A percentile compares a stretch with the other conserved stretches of the same genome.
Evolutionary conservation across 2,329 filamentous ascomycete species (phyloP).

Genomic region (Colletotrichum sp.): DNA sequence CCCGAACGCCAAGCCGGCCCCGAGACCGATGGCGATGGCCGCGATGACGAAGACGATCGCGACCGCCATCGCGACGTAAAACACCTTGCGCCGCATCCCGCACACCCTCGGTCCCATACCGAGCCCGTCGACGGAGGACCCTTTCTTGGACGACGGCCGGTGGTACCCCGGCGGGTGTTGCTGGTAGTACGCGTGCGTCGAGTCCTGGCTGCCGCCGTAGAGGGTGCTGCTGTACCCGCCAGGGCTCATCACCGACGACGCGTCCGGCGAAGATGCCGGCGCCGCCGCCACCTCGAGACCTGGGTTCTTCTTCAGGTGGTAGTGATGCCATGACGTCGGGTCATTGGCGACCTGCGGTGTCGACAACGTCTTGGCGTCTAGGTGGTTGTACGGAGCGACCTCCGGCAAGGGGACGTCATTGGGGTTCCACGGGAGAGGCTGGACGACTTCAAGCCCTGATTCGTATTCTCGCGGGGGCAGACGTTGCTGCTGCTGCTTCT

Average conservation of each 20-base stretch:
- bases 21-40: slow-evolving; percentile 26
- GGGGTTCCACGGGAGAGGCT: not conserved
- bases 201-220: not conserved
- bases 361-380: not conserved
- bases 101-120: slow-evolving; percentile 15
- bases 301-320: slow-evolving; percentile 3
- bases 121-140: not conserved
- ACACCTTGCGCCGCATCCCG: slow-evolving; percentile 24
- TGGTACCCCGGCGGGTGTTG: slow-evolving; percentile 1
- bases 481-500: not conserved
- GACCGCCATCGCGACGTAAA: slow-evolving; percentile 25
- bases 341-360: slow-evolving; percentile 5
- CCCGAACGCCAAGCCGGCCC: slow-evolving; percentile 24
- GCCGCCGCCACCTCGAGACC: not conserved
- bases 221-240: not conserved
- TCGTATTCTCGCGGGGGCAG: not conserved
- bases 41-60: slow-evolving; percentile 22
- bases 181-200: not conserved
- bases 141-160: not conserved
- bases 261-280: not conserved
- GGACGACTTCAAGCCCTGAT: slow-evolving; percentile 11
- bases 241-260: not conserved
- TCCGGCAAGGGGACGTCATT: slow-evolving; percentile 6
- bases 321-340: not conserved
- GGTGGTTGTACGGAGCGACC: not conserved